Evolutionary conservation across 1,139 yeast genomes (phyloP).

Genomic region (Hemisphaericaspora xylanilytica): DNA sequence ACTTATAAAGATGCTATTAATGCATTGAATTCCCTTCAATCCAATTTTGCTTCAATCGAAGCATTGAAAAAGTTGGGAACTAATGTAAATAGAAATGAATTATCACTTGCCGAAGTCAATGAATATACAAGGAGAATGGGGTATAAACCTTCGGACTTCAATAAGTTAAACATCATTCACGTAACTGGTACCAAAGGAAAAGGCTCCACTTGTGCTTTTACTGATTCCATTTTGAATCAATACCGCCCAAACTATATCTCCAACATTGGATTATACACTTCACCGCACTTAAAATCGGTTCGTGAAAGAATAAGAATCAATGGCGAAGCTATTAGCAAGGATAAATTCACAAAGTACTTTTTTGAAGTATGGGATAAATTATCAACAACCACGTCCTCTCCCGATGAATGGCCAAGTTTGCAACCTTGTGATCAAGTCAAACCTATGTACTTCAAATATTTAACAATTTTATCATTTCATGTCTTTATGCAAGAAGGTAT

Average conservation of each 20-base stretch:
- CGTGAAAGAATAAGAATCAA: constrained; percentile 88
- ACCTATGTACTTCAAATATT: constrained; percentile 90
- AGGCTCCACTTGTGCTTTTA: constrained; percentile 96
- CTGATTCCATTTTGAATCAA: constrained; percentile 73
- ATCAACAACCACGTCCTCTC: constrained; percentile 56
- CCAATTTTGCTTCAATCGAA: constrained; percentile 87
- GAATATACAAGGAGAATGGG: constrained; percentile 93
- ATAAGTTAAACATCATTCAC: constrained; percentile 76
- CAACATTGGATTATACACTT: constrained; percentile 86
- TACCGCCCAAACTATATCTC: constrained; percentile 39
- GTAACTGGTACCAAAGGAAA: constrained; percentile 98
- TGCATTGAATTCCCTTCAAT: constrained; percentile 83
- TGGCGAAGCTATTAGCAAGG: constrained; percentile 81
- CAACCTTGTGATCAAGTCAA: constrained; percentile 59
- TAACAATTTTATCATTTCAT: constrained; percentile 88
- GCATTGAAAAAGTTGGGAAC: constrained; percentile 72
- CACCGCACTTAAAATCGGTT: constrained; percentile 93
- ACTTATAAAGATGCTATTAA: constrained; percentile 71
- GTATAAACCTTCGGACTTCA: constrained; percentile 65
- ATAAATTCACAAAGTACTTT: constrained; percentile 79
- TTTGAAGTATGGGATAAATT: constrained; percentile 91
- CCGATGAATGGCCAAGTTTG: constrained; percentile 66
- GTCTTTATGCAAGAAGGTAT: constrained; percentile 85
- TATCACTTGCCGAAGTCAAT: constrained; percentile 80
- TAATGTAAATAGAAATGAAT: constrained; percentile 57